Evolutionary conservation across 2,329 filamentous ascomycete species (phyloP).

Genomic region (Phyllosticta capitalensis): DNA sequence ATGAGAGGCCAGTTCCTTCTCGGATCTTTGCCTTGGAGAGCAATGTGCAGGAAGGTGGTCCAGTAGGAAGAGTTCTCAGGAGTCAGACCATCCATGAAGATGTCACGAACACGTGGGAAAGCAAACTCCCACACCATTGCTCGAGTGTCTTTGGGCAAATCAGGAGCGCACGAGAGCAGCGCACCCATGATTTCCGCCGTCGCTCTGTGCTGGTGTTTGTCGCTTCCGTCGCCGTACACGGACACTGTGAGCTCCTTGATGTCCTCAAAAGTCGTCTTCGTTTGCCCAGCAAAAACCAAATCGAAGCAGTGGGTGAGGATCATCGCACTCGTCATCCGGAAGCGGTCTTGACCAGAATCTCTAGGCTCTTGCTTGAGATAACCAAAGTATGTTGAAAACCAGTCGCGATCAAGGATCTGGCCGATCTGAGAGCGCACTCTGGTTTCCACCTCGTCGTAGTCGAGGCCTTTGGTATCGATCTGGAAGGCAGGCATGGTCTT

Average conservation of each 20-base stretch:
- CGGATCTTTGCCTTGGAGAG: slow-evolving; percentile 82
- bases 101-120: slow-evolving; percentile 74
- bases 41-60: slow-evolving; percentile 85
- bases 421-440: slow-evolving; percentile 71
- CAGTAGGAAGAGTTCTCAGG: slow-evolving; percentile 93
- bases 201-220: slow-evolving; percentile 95
- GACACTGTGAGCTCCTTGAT: slow-evolving; percentile 69
- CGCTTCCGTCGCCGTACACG: slow-evolving; percentile 84
- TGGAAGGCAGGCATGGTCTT: slow-evolving; percentile 74
- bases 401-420: slow-evolving; percentile 65
- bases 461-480: slow-evolving; percentile 58
- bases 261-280: slow-evolving; percentile 72
- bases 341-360: slow-evolving; percentile 70
- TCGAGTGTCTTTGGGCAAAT: slow-evolving; percentile 64
- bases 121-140: slow-evolving; percentile 79
- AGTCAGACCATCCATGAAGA: slow-evolving; percentile 85
- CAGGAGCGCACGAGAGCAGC: slow-evolving; percentile 68
- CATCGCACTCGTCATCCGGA: slow-evolving; percentile 80
- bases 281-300: slow-evolving; percentile 71
- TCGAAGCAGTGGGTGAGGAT: slow-evolving; percentile 86
- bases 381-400: slow-evolving; percentile 80
- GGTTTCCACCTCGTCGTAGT: slow-evolving; percentile 74
- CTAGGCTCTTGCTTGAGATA: slow-evolving; percentile 95
- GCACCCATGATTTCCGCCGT: slow-evolving; percentile 89
- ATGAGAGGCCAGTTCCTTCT: slow-evolving; percentile 78